Evolutionary conservation across 2,329 filamentous ascomycete species (phyloP).

Genomic region (Nannizzia gypsea): DNA sequence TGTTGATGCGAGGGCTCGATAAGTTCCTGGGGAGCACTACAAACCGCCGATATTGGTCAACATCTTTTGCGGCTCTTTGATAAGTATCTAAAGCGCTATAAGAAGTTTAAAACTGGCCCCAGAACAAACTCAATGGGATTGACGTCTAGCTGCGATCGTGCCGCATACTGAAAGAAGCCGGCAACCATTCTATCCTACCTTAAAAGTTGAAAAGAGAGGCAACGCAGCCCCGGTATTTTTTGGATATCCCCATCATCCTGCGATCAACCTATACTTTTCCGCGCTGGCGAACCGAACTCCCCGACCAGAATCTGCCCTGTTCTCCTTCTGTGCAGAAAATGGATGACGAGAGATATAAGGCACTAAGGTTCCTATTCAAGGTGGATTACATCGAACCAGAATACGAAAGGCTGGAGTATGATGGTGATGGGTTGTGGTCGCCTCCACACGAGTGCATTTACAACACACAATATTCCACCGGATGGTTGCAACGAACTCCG

Average conservation of each 20-base stretch:
- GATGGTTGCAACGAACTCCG: slow-evolving; percentile 10
- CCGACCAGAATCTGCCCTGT: not conserved
- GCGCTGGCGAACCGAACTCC: not conserved
- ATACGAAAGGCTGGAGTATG: slow-evolving; percentile 4
- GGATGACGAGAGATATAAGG: not conserved
- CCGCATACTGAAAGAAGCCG: not conserved
- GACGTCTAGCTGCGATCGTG: not conserved
- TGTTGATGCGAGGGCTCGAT: not conserved
- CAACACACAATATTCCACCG: slow-evolving; percentile 3
- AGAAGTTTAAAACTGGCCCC: not conserved
- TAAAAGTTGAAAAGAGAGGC: not conserved
- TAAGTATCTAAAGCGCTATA: not conserved
- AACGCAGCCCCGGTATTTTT: too few relatives aligned
- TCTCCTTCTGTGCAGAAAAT: not conserved
- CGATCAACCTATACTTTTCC: not conserved
- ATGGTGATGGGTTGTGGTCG: not conserved
- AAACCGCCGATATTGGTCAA: not conserved
- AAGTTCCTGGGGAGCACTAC: not conserved
- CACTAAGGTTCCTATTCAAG: slow-evolving; percentile 14
- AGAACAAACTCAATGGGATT: not conserved
- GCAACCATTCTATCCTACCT: not conserved
- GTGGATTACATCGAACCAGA: slow-evolving; percentile 13
- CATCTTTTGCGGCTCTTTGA: not conserved
- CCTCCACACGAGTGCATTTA: not conserved
- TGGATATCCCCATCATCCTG: not conserved